A percentile compares a stretch with the other conserved stretches of the same genome.
These are phyloP conservation scores for Stevia rebaudiana DNA, from an alignment of 140 eudicot genomes.

Conservation along the genomic window DNA sequence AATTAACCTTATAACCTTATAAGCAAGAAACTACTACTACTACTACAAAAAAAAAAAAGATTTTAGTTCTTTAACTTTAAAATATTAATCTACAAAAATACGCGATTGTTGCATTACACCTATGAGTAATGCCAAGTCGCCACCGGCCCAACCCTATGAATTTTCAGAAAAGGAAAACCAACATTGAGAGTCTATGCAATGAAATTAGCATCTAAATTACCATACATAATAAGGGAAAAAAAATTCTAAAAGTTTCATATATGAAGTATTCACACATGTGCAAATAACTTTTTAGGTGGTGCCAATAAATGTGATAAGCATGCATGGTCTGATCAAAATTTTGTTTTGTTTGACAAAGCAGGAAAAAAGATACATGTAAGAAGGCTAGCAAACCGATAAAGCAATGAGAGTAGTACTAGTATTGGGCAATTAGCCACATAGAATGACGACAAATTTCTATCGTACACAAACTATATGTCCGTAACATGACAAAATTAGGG, in stretches of 20 bases:
- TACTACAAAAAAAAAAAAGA: too few species aligned
- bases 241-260: background rate
- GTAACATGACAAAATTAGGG: background rate
- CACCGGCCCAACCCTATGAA: background rate
- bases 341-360: conserved; percentile 27
- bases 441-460: conserved; percentile 25
- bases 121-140: too few species aligned
- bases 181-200: background rate
- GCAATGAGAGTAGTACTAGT: conserved; percentile 32
- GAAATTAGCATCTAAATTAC: background rate
- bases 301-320: conserved; percentile 35
- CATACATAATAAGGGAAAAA: background rate
- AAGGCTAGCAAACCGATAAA: conserved; percentile 20
- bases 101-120: too few species aligned
- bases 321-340: conserved; percentile 37
- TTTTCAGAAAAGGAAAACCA: background rate
- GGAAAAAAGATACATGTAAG: conserved; percentile 21
- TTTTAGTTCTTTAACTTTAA: too few species aligned
- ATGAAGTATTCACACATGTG: conserved; percentile 11
- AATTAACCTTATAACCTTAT: too few species aligned
- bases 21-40: too few species aligned
- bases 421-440: conserved; percentile 15
- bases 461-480: background rate
- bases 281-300: conserved; percentile 18
- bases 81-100: too few species aligned